These are phyloP conservation scores for Acorus gramineus DNA, from an alignment of 106 monocot species.

Conservation along the genomic window DNA sequence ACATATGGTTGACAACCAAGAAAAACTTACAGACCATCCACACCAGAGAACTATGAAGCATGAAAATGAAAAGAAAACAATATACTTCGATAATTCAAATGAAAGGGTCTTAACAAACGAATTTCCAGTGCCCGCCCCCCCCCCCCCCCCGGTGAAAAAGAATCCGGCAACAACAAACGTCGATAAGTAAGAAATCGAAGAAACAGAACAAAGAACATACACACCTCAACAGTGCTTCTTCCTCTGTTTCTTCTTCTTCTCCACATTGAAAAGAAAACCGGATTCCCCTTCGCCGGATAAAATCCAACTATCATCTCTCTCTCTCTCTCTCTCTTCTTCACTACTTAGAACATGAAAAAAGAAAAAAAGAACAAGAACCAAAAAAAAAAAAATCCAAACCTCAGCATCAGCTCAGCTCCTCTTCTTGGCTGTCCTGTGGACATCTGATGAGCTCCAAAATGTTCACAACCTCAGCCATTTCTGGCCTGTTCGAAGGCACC, in stretches of 20 bases:
- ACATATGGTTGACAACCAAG: no score
- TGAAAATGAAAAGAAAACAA: neutral
- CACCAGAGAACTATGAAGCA: no score
- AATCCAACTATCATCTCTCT: conserved; percentile 4
- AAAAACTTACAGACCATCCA: no score
- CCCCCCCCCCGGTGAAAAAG: conserved; percentile 23
- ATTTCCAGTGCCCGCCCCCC: conserved; percentile 1
- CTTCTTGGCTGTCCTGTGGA: conserved; percentile 41
- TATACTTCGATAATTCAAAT: no score
- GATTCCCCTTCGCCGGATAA: conserved; percentile 26
- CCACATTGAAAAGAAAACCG: conserved; percentile 4
- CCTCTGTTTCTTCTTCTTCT: neutral
- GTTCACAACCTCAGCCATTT: conserved; percentile 82
- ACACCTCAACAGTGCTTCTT: neutral
- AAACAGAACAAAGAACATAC: neutral
- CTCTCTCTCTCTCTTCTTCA: neutral
- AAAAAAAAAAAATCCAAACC: neutral
- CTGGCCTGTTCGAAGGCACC: conserved; percentile 81
- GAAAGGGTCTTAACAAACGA: neutral
- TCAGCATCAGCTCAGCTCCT: conserved; percentile 36
- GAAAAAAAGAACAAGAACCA: conserved; percentile 9
- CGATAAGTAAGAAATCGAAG: neutral
- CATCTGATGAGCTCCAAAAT: conserved; percentile 84
- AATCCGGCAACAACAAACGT: conserved; percentile 16
- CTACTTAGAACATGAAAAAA: neutral